A percentile compares a stretch with the other conserved stretches of the same genome.
Conservation (phyloP, 2,329 filamentous ascomycete species). For the Lasiodiplodia citricola region DNA sequence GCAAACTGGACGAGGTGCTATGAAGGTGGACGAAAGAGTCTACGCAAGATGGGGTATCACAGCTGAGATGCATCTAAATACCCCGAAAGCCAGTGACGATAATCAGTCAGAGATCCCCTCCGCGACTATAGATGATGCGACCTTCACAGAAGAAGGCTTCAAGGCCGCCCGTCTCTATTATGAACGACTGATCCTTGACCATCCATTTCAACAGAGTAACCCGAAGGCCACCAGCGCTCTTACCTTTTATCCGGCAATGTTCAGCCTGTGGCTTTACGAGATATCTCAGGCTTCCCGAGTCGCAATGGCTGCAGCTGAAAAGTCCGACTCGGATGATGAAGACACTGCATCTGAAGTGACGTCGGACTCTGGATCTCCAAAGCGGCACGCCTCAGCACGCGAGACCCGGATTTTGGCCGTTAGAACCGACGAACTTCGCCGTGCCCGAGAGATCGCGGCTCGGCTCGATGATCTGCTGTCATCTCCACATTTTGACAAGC, state of each 20-base stretch:
- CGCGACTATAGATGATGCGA: slow-evolving; percentile 22
- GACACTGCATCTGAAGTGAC: neutral
- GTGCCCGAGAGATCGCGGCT: slow-evolving; percentile 67
- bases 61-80: slow-evolving; percentile 78
- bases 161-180: slow-evolving; percentile 71
- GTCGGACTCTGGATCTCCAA: slow-evolving; percentile 1
- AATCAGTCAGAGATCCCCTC: slow-evolving; percentile 11
- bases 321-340: neutral
- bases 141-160: slow-evolving; percentile 54
- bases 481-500: slow-evolving; percentile 72
- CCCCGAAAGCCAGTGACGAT: slow-evolving; percentile 12
- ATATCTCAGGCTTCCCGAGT: slow-evolving; percentile 65
- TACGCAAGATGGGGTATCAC: slow-evolving; percentile 81
- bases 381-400: slow-evolving; percentile 8
- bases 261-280: slow-evolving; percentile 81
- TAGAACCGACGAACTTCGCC: slow-evolving; percentile 57
- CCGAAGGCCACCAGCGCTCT: slow-evolving; percentile 67
- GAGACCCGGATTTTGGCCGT: slow-evolving; percentile 19
- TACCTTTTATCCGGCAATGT: slow-evolving; percentile 82
- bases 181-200: slow-evolving; percentile 75
- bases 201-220: slow-evolving; percentile 64
- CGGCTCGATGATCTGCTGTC: slow-evolving; percentile 75
- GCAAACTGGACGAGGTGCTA: slow-evolving; percentile 63
- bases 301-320: slow-evolving; percentile 1
- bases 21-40: slow-evolving; percentile 69